Base-by-base conservation (phyloP, 257 asterid genomes). In the Coffea eugenioides region DNA sequence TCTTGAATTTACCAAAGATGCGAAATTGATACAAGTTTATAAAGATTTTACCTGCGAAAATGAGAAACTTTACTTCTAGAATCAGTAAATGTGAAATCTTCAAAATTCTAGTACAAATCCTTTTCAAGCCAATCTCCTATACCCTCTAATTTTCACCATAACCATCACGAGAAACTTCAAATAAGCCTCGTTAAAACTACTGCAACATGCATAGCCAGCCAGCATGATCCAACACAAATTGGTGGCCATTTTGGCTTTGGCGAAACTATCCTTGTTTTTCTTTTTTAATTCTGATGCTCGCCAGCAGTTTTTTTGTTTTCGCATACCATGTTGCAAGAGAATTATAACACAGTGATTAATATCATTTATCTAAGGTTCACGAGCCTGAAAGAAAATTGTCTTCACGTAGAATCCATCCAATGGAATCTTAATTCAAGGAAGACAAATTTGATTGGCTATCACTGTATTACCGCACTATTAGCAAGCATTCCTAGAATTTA, bases 251-350 rank as follows among this genome's bases (percentile, higher is more conserved):
- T 62, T 25, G 16, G 39, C 69, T n/a, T 62, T n/a, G 41, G 25
- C 27, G 8, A 64, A 64, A 64, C 10, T 25, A 62, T 3, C 18
- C 39, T 12, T 10, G 2, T 25, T n/a, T 25, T 64, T 25, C 1
- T 56, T 1, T 18, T 0, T 0, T 16, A 18, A 16, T 11, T 71
- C 10, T 23, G 21, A 11, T 71, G 20, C 21, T 23, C 23, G 59
- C 39, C 75, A 45, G 59, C 59, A 45, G 39, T 13, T 11, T 57
- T 57, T 52, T 39, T 54, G 67, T 77, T 48, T 39, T 34, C 9
- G 51, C 34, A 31, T 68, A 16, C 77, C 68, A 16, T 71, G 75
- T 41, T 25, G 59, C 59, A 67, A 14, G 10, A 78, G 73, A 69
- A n/a, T 15, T 11, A 48, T 48, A 2, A 6, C 73, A 56, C 65